Evolutionary conservation across 176 grass and related monocot species (phyloP).

Genomic region (Tillandsia fasciculata): DNA sequence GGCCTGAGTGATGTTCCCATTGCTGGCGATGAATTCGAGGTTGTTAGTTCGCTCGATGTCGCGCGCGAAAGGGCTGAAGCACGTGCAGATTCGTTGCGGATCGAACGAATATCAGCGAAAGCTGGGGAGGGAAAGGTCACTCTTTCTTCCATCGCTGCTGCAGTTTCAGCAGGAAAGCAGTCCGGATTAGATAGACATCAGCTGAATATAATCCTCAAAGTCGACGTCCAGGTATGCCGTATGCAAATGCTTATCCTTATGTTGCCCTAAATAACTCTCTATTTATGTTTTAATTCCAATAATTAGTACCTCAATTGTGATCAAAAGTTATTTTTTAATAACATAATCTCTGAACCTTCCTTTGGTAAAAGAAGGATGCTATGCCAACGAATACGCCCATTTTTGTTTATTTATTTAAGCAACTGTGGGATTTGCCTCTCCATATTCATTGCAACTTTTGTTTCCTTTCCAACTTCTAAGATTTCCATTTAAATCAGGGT

Average conservation of each 20-base stretch:
- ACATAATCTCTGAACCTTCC: background rate
- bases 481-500: conserved; percentile 44
- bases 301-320: too few relatives aligned
- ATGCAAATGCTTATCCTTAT: background rate
- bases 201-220: conserved; percentile 92
- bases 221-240: conserved; percentile 76
- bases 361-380: background rate
- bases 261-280: too few relatives aligned
- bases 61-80: conserved; percentile 52
- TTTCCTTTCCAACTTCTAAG: background rate
- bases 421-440: background rate
- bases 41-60: conserved; percentile 51
- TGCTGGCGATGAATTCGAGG: conserved; percentile 89
- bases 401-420: background rate
- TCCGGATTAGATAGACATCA: conserved; percentile 71
- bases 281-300: too few relatives aligned
- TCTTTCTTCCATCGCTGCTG: conserved; percentile 65
- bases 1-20: conserved; percentile 76
- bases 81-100: conserved; percentile 40
- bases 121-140: conserved; percentile 82
- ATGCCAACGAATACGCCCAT: background rate
- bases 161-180: conserved; percentile 59
- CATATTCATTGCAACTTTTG: too few relatives aligned
- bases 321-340: conserved; percentile 2
- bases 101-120: conserved; percentile 70